Conservation (phyloP, 2,329 filamentous ascomycete genomes). For the Aspergillus tubingensis region DNA sequence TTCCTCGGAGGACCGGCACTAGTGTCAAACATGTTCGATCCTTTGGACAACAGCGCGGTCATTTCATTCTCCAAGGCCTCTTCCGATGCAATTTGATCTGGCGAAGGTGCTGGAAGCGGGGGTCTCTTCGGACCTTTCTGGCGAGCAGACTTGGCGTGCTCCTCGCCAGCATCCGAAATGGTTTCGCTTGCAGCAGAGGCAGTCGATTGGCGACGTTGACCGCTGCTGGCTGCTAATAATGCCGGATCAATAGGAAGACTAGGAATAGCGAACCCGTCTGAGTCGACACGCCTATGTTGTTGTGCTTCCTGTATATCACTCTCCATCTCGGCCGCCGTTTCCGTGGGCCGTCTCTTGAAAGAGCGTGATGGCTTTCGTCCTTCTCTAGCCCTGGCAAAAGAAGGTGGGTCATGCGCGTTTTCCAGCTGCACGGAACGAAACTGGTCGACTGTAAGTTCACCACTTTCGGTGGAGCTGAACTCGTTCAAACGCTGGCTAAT, state of each 20-base stretch:
- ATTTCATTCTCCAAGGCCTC: conserved; percentile 69
- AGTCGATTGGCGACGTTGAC: conserved; percentile 23
- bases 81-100: conserved; percentile 62
- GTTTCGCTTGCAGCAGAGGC: conserved; percentile 26
- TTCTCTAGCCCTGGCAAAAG: conserved; percentile 63
- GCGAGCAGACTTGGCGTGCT: conserved; percentile 25
- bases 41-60: conserved; percentile 60
- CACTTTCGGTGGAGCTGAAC: conserved; percentile 83
- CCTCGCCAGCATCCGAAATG: conserved; percentile 24
- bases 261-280: conserved; percentile 70
- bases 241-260: conserved; percentile 49
- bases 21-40: conserved; percentile 39
- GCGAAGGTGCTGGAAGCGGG: conserved; percentile 54
- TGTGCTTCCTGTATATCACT: conserved; percentile 45
- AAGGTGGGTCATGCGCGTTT: conserved; percentile 77
- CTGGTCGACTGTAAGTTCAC: conserved; percentile 81
- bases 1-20: conserved; percentile 33
- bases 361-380: conserved; percentile 56
- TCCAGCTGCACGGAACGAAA: conserved; percentile 64
- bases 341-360: conserved; percentile 34
- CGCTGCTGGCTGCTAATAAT: conserved; percentile 30
- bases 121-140: conserved; percentile 34
- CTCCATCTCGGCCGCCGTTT: conserved; percentile 47
- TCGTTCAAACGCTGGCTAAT: conserved; percentile 89
- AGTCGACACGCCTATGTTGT: conserved; percentile 55